phyloP scores from a whole-genome alignment of 345 rosid genomes.

The Eutrema yunnanense region DNA sequence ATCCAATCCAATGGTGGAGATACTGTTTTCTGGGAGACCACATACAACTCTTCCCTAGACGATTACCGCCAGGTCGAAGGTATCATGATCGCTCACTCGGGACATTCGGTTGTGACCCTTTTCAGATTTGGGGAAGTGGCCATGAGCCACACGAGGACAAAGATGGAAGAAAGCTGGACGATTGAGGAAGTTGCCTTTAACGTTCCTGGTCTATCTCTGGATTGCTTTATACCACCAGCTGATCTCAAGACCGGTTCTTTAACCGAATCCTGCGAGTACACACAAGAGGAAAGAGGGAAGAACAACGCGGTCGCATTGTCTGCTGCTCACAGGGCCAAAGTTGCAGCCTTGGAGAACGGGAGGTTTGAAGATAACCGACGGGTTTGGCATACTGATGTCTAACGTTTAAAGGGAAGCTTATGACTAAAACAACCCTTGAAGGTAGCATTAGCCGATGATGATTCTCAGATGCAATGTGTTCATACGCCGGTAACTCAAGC shows the following conservation, averaged over 20 bases:
- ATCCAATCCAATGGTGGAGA: conserved; percentile 77
- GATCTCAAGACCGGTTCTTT: conserved; percentile 59
- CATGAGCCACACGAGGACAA: conserved; percentile 85
- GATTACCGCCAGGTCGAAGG: conserved; percentile 90
- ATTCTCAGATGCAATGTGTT: conserved; percentile 23
- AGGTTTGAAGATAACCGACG: conserved; percentile 17
- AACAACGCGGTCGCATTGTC: conserved; percentile 30
- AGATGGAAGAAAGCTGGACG: conserved; percentile 93
- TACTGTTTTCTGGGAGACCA: conserved; percentile 88
- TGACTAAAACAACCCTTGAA: conserved; percentile 11
- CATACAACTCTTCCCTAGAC: conserved; percentile 69
- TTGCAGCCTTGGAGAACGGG: conserved; percentile 63
- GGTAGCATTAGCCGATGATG: conserved; percentile 19
- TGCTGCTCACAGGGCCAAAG: conserved; percentile 58
- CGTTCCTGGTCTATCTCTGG: conserved; percentile 75
- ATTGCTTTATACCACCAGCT: conserved; percentile 91
- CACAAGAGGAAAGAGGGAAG: conserved; percentile 63
- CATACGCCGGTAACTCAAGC: conserved; percentile 28
- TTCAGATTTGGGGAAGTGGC: conserved; percentile 86
- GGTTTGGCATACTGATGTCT: conserved; percentile 30
- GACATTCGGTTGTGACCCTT: conserved; percentile 78
- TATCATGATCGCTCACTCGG: conserved; percentile 93
- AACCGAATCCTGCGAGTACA: conserved; percentile 56
- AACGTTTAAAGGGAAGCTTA: conserved; percentile 8
- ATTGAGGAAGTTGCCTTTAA: conserved; percentile 97